Conservation (phyloP, 2,329 filamentous ascomycete species). For the Trichoderma endophyticum region DNA sequence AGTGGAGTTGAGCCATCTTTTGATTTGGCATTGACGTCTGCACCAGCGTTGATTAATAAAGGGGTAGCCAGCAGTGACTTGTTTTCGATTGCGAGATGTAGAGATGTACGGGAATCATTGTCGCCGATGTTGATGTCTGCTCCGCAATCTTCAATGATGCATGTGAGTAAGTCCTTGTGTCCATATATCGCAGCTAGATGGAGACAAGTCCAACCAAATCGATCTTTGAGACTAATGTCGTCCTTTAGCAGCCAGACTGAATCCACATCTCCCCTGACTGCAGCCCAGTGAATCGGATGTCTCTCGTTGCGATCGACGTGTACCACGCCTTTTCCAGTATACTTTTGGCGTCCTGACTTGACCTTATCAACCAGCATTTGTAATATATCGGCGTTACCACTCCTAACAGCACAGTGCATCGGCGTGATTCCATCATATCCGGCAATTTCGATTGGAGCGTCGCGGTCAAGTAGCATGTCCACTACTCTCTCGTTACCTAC, state of each 20-base stretch:
- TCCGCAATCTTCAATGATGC: neutral
- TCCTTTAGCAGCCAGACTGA: neutral
- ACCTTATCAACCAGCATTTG: neutral
- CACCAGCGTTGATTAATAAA: neutral
- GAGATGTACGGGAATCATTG: neutral
- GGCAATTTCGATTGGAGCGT: neutral
- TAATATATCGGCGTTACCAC: neutral
- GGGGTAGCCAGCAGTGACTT: neutral
- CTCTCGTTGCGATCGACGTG: neutral
- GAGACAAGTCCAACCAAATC: neutral
- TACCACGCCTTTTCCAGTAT: neutral
- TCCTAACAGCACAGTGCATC: conserved; percentile 7
- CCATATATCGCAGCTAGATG: neutral
- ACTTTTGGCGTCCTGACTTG: neutral
- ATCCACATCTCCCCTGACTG: neutral
- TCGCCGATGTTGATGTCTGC: neutral
- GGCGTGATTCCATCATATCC: neutral
- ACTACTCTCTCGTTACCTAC: neutral
- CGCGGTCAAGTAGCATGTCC: neutral
- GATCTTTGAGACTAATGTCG: neutral
- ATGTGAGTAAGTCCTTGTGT: neutral
- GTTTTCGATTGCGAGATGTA: neutral
- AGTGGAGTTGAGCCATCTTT: neutral
- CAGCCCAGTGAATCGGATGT: conserved; percentile 10
- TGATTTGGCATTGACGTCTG: neutral